Base-by-base conservation (phyloP, 768 basidiomycete species). In the Russula sp. region DNA sequence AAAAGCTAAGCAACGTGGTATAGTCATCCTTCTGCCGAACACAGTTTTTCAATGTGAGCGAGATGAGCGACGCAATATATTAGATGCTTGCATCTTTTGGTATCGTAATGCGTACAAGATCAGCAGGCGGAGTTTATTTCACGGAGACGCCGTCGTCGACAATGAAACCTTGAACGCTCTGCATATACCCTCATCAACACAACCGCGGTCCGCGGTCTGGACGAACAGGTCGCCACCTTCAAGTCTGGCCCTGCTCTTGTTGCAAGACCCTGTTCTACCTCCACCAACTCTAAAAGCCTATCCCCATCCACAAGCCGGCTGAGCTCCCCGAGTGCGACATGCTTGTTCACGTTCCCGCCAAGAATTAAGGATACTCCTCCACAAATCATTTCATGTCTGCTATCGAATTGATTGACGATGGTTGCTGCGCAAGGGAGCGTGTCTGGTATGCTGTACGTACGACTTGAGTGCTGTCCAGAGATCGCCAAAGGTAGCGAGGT, bases 341-440 rank as follows among this genome's bases (percentile, higher is more conserved):
- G 97, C 75, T 98, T 99, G 77, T 92, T 95, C 35, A 99, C 97
- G 73, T 98, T 99, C 9, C 95, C 95, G 1, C 97, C 94, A 35
- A 99, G 80, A n/a, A 72, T 95, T 95, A 68, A 1, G 27, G 27
- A 27, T 27, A 27, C 22, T 27, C 2, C 22, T 27, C 22, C 22
- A 27, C 22, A 27, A 27, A 27, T 27, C 22, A 2, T 27, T 27
- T 27, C 22, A 27, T 27, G 22, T 27, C 22, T 27, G 22, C 22
- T 2, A 27, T 27, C 22, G 22, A 27, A 27, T 27, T 27, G 22
- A 27, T 27, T 27, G 22, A 27, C 22, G 22, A 27, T 27, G 22
- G 22, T 27, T 27, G 22, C 22, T 27, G 22, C 2, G 22, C 22
- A 27, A 27, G 22, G 22, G 22, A 27, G 22, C 22, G 22, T 27